Evolutionary conservation across 352 stramenopile species (phyloP).

Genomic region (Plasmopara muralis): DNA sequence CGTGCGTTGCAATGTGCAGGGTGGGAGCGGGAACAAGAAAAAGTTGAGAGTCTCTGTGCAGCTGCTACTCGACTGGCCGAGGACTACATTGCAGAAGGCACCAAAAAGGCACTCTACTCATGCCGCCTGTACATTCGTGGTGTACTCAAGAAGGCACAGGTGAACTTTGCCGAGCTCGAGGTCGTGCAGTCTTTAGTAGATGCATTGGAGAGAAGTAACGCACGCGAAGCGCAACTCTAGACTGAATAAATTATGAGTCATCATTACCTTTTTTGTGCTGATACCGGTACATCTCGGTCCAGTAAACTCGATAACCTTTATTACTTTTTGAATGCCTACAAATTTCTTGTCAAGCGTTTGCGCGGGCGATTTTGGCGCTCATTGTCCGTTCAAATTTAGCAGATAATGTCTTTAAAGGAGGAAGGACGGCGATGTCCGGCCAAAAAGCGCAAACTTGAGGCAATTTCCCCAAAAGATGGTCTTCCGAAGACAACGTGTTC

Average conservation of each 20-base stretch:
- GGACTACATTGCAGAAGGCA: slow-evolving; percentile 60
- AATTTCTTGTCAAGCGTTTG: slow-evolving; percentile 14
- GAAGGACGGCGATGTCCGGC: slow-evolving; percentile 2
- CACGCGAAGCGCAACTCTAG: slow-evolving; percentile 46
- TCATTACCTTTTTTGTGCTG: neutral
- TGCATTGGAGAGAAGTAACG: slow-evolving; percentile 48
- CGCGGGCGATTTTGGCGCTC: slow-evolving; percentile 26
- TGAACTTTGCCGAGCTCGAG: slow-evolving; percentile 53
- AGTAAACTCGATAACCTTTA: neutral
- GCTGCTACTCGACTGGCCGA: slow-evolving; percentile 47
- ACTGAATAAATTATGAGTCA: neutral
- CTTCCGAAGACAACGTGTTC: slow-evolving; percentile 12
- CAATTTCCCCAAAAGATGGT: neutral
- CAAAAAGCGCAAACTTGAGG: slow-evolving; percentile 28
- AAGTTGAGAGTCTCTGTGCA: slow-evolving; percentile 52
- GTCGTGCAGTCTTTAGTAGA: slow-evolving; percentile 38
- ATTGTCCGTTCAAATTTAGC: slow-evolving; percentile 16
- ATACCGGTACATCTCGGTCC: neutral
- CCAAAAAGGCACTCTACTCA: slow-evolving; percentile 75
- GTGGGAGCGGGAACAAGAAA: slow-evolving; percentile 58
- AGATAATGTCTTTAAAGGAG: slow-evolving; percentile 14
- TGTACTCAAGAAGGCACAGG: slow-evolving; percentile 70
- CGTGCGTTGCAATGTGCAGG: slow-evolving; percentile 58
- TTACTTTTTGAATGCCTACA: slow-evolving; percentile 8
- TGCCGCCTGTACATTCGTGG: slow-evolving; percentile 70